Evolutionary conservation across 306 rosid species (phyloP).

Genomic region (Gillenia trifoliata): DNA sequence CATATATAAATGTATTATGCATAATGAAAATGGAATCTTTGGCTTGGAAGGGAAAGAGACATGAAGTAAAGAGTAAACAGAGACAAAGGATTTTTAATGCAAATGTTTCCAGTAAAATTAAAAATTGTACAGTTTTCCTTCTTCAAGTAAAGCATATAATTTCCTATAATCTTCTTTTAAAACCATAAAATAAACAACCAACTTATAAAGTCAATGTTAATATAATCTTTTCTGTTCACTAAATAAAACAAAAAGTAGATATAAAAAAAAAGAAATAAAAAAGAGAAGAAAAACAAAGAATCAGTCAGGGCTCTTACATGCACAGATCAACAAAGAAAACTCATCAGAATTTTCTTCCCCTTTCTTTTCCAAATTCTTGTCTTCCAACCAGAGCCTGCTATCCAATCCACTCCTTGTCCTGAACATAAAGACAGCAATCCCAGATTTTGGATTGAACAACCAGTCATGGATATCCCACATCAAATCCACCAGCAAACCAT

Average conservation of each 20-base stretch:
- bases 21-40: not conserved
- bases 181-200: not conserved
- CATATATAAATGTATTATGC: not conserved
- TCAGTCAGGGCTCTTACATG: conserved; percentile 55
- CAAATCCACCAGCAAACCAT: conserved; percentile 82
- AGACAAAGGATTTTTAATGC: not conserved
- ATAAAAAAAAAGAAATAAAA: conserved; percentile 4
- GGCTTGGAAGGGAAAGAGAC: not conserved
- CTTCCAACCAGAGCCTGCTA: conserved; percentile 86
- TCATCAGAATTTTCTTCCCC: conserved; percentile 36
- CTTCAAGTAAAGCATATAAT: conserved; percentile 8
- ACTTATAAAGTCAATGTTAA: conserved; percentile 1
- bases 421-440: conserved; percentile 66
- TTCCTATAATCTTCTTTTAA: not conserved
- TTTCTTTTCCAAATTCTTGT: conserved; percentile 42
- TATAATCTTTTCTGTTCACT: conserved; percentile 19
- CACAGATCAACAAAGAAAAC: conserved; percentile 68
- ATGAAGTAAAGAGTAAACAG: not conserved
- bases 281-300: conserved; percentile 1
- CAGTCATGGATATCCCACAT: conserved; percentile 98
- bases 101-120: conserved; percentile 2
- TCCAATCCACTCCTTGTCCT: conserved; percentile 78
- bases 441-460: conserved; percentile 51
- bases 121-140: conserved; percentile 7
- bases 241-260: conserved; percentile 4